Conservation (phyloP, 345 rosid species). For the Brassica napus region DNA sequence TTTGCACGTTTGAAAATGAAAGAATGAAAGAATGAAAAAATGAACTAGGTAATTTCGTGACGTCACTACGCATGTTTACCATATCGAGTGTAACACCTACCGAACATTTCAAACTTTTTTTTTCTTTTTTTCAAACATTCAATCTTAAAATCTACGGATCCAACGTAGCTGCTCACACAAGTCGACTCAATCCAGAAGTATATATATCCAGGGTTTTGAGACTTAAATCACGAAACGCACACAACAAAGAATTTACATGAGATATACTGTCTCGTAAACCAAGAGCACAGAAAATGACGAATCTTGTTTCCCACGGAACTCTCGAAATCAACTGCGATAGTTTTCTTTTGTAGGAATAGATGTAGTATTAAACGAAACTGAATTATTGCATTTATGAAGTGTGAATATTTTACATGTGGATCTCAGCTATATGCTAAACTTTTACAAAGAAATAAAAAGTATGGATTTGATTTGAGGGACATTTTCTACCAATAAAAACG, state of each 20-base stretch:
- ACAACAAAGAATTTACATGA: too few species aligned
- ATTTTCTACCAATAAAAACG: constrained; percentile 6
- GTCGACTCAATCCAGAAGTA: not conserved
- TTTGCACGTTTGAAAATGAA: not conserved
- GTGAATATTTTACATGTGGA: constrained; percentile 25
- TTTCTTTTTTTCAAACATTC: not conserved
- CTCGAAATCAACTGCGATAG: not conserved
- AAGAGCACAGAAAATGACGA: not conserved
- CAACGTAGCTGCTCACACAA: not conserved
- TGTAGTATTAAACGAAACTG: not conserved
- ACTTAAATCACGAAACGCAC: too few species aligned
- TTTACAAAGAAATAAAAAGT: not conserved
- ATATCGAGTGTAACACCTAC: not conserved
- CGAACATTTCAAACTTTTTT: not conserved
- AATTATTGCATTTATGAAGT: constrained; percentile 4
- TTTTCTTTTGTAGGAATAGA: not conserved
- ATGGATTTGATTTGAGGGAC: constrained; percentile 17
- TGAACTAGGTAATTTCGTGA: not conserved
- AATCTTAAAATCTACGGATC: not conserved
- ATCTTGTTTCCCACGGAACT: not conserved
- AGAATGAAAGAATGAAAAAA: too few species aligned
- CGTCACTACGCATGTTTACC: not conserved
- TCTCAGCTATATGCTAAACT: constrained; percentile 26
- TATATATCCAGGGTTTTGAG: not conserved
- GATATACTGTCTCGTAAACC: not conserved